phyloP scores from a whole-genome alignment of 1,284 basidiomycete genomes.

The Uromyces viciae-fabae region DNA sequence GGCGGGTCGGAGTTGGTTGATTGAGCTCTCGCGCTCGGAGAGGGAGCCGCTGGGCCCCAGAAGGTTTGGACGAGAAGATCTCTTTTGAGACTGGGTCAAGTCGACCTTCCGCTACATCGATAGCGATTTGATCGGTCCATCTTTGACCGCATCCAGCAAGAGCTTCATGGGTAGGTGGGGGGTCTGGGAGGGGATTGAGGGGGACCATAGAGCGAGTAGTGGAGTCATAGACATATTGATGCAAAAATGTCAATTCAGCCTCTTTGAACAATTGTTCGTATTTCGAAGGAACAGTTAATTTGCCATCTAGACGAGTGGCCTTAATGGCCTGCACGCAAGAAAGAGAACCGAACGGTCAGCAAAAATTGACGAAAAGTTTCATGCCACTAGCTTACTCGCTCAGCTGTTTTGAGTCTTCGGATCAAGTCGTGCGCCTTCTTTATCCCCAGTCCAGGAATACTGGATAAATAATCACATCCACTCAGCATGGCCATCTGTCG shows the following conservation, averaged over 20 bases:
- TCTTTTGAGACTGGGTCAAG: slow-evolving; percentile 25
- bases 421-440: slow-evolving; percentile 87
- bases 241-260: slow-evolving; percentile 67
- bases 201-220: slow-evolving; percentile 64
- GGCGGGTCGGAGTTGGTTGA: neutral
- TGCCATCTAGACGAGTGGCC: slow-evolving; percentile 75
- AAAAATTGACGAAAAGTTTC: neutral
- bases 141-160: slow-evolving; percentile 21
- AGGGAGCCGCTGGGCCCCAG: too few species aligned
- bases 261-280: slow-evolving; percentile 58
- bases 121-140: slow-evolving; percentile 28
- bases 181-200: slow-evolving; percentile 62
- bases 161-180: slow-evolving; percentile 4
- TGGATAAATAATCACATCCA: slow-evolving; percentile 82
- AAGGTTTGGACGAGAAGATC: neutral
- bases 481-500: slow-evolving; percentile 92
- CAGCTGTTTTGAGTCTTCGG: slow-evolving; percentile 77
- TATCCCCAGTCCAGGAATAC: slow-evolving; percentile 55
- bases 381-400: slow-evolving; percentile 62
- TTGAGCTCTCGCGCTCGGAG: too few species aligned
- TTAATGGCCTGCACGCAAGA: slow-evolving; percentile 60
- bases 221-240: slow-evolving; percentile 91
- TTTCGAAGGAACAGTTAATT: slow-evolving; percentile 70
- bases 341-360: slow-evolving; percentile 24
- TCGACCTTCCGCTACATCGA: slow-evolving; percentile 36